phyloP scores from a whole-genome alignment of 78 protist species.

The Cavenderia fasciculata region DNA sequence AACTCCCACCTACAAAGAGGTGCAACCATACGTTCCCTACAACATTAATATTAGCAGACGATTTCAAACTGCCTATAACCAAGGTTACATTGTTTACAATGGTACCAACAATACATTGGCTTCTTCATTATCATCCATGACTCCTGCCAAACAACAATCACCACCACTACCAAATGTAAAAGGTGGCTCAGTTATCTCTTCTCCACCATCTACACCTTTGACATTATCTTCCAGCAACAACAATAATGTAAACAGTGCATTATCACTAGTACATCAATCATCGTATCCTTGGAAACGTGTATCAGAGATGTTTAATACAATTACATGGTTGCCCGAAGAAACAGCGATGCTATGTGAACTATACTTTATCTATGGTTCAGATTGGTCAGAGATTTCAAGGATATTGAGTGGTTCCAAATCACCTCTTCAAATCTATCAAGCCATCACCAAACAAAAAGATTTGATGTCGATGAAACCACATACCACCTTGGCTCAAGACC shows the following conservation, averaged over 20 bases:
- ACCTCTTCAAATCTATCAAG: constrained; percentile 57
- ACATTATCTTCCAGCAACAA: neutral
- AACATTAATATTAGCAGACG: constrained; percentile 23
- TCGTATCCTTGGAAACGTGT: constrained; percentile 17
- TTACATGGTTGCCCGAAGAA: constrained; percentile 36
- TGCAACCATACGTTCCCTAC: constrained; percentile 18
- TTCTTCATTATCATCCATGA: neutral
- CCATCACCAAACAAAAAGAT: constrained; percentile 5
- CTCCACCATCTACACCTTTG: constrained; percentile 20
- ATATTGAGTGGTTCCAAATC: constrained; percentile 46
- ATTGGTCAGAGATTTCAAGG: constrained; percentile 55
- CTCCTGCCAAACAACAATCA: neutral
- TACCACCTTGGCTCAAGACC: neutral
- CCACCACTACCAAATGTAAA: neutral
- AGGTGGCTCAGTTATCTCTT: too few relatives aligned
- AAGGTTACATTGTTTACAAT: constrained; percentile 19
- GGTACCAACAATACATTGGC: neutral
- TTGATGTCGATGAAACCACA: too few relatives aligned
- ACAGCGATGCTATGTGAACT: constrained; percentile 7
- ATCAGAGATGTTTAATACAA: constrained; percentile 7
- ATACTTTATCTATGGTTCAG: constrained; percentile 19
- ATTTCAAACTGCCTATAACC: constrained; percentile 11
- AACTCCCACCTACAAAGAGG: constrained; percentile 10
- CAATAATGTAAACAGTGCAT: neutral
- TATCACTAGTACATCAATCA: neutral